Conservation (phyloP, 305 asterid genomes). For the Euphrasia arctica region DNA sequence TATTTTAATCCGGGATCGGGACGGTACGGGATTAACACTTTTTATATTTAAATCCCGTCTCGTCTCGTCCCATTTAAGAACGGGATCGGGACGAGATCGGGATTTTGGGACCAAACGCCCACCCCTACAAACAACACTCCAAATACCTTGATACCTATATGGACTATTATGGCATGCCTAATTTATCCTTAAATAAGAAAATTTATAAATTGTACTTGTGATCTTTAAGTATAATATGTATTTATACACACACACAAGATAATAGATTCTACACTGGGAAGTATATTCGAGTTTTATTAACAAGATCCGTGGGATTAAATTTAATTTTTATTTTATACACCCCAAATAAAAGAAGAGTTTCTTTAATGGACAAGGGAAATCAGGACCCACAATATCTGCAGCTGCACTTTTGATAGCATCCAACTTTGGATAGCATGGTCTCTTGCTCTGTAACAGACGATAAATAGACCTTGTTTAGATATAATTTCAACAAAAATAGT, state of each 20-base stretch:
- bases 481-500: slow-evolving; percentile 1
- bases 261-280: background rate
- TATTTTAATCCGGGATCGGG: no score
- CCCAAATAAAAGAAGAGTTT: background rate
- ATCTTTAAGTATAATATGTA: no score
- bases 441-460: slow-evolving; percentile 65
- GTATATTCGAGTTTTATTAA: background rate
- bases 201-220: no score
- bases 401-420: slow-evolving; percentile 92
- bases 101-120: no score
- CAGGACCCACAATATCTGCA: slow-evolving; percentile 78
- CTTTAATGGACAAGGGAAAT: slow-evolving; percentile 11
- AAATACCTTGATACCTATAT: background rate
- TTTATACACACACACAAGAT: no score
- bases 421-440: slow-evolving; percentile 88
- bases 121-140: background rate
- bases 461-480: slow-evolving; percentile 10
- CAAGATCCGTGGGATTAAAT: background rate
- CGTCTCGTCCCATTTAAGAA: no score
- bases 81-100: no score
- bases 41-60: no score
- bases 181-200: no score
- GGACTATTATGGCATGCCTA: no score
- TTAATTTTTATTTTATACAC: background rate
- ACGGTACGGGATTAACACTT: no score